Evolutionary conservation across 306 rosid species (phyloP).

Genomic region (Lathyrus sativus): DNA sequence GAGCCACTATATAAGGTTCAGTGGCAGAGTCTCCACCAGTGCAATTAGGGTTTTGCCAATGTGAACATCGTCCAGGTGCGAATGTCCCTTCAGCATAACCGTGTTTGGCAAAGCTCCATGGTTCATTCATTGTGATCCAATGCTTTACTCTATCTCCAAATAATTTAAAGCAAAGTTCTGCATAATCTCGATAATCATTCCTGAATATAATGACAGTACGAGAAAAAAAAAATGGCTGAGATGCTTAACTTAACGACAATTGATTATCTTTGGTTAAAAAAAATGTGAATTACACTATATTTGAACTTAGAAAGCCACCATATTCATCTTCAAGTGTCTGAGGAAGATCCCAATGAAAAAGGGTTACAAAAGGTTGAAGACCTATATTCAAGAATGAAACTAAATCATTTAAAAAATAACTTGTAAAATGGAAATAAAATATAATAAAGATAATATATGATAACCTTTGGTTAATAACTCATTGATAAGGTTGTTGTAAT

Average conservation of each 20-base stretch:
- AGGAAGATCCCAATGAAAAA: slow-evolving; percentile 60
- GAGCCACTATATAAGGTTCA: slow-evolving; percentile 57
- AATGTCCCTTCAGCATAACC: background rate
- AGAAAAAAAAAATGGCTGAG: background rate
- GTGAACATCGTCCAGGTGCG: slow-evolving; percentile 45
- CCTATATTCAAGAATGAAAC: slow-evolving; percentile 10
- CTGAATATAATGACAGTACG: background rate
- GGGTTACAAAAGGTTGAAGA: slow-evolving; percentile 48
- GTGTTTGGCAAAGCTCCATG: background rate
- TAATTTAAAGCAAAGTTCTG: slow-evolving; percentile 31
- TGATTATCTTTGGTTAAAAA: background rate
- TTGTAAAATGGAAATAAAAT: too few species aligned
- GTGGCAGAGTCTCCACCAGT: slow-evolving; percentile 47
- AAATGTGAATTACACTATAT: slow-evolving; percentile 43
- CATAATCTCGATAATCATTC: slow-evolving; percentile 31
- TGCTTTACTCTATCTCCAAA: slow-evolving; percentile 36
- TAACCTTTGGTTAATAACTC: slow-evolving; percentile 46
- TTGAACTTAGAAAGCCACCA: slow-evolving; percentile 47
- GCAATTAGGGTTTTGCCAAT: slow-evolving; percentile 44
- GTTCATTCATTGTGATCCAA: slow-evolving; percentile 40
- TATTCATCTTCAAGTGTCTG: slow-evolving; percentile 56
- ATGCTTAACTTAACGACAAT: background rate
- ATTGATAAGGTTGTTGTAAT: slow-evolving; percentile 57
- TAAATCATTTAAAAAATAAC: background rate
- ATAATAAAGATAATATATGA: background rate